phyloP scores from a whole-genome alignment of 2,329 filamentous ascomycete species.

The Colletotrichum tamarilloi region DNA sequence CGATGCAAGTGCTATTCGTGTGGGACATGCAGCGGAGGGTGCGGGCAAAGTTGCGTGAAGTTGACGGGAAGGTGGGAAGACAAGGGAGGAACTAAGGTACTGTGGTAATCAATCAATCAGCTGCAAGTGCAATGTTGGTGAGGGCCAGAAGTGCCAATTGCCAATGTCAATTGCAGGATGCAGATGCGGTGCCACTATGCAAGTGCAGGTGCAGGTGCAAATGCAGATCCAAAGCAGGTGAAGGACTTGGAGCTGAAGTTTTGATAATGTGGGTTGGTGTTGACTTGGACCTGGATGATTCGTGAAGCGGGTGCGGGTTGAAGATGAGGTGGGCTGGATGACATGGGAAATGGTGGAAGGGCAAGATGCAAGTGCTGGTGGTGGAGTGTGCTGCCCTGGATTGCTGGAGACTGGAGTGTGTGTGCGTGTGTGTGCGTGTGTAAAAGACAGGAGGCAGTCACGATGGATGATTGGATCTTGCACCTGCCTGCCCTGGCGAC shows the following conservation, averaged over 20 bases:
- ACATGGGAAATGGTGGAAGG: background rate
- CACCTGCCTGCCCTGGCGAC: background rate
- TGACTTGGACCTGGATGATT: too few relatives aligned
- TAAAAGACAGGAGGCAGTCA: background rate
- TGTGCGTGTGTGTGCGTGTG: too few relatives aligned
- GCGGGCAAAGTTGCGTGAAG: background rate
- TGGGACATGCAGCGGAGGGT: background rate
- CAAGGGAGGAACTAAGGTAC: background rate
- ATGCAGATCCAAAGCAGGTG: background rate
- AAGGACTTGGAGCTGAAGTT: background rate
- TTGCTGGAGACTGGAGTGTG: background rate
- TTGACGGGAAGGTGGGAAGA: background rate
- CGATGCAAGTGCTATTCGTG: background rate
- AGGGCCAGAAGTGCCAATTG: background rate
- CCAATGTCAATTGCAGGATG: background rate
- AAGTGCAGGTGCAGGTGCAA: slow-evolving; percentile 4
- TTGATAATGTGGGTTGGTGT: background rate
- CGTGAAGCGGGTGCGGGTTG: too few relatives aligned
- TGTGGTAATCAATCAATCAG: background rate
- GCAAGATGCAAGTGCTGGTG: background rate
- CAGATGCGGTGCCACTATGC: background rate
- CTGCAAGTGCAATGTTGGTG: background rate
- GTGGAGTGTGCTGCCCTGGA: too few relatives aligned
- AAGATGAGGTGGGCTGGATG: background rate
- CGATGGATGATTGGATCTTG: background rate